Conservation (phyloP, 805 yeast species). For the Saccharomycopsis olivae region DNA sequence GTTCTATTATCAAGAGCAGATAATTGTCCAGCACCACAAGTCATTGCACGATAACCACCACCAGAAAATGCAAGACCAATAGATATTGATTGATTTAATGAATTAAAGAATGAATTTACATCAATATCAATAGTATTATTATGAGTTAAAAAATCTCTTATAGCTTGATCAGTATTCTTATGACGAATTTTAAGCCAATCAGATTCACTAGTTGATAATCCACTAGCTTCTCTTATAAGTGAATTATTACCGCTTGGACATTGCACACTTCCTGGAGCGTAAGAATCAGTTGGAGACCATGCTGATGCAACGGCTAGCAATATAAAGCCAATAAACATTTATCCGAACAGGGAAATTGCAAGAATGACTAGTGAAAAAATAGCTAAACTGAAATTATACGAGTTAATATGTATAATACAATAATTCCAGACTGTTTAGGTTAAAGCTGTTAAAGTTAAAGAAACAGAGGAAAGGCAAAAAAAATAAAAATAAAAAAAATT, state of each 20-base stretch:
- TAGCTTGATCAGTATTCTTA: slow-evolving; percentile 34
- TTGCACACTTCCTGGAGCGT: slow-evolving; percentile 49
- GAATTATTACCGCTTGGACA: slow-evolving; percentile 33
- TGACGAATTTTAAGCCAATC: slow-evolving; percentile 42
- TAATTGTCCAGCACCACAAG: slow-evolving; percentile 74
- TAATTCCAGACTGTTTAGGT: too few relatives aligned
- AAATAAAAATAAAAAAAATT: too few relatives aligned
- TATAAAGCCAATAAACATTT: neutral
- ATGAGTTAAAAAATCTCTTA: slow-evolving; percentile 37
- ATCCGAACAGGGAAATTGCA: too few relatives aligned
- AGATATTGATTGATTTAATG: slow-evolving; percentile 24
- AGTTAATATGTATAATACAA: too few relatives aligned
- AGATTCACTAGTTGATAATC: slow-evolving; percentile 39
- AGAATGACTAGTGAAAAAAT: too few relatives aligned
- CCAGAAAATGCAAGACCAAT: slow-evolving; percentile 64
- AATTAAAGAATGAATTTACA: slow-evolving; percentile 25
- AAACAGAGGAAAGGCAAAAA: too few relatives aligned
- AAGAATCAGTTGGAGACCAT: slow-evolving; percentile 21
- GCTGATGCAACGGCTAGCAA: slow-evolving; percentile 1
- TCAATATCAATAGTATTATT: slow-evolving; percentile 23
- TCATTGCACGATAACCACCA: slow-evolving; percentile 88
- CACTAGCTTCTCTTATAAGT: slow-evolving; percentile 37
- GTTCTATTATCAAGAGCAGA: slow-evolving; percentile 74
- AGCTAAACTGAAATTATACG: too few relatives aligned
- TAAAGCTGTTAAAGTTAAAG: too few relatives aligned